phyloP scores from a whole-genome alignment of 139 green algal genomes.

The Auxenochlorella pyrenoidosa region DNA sequence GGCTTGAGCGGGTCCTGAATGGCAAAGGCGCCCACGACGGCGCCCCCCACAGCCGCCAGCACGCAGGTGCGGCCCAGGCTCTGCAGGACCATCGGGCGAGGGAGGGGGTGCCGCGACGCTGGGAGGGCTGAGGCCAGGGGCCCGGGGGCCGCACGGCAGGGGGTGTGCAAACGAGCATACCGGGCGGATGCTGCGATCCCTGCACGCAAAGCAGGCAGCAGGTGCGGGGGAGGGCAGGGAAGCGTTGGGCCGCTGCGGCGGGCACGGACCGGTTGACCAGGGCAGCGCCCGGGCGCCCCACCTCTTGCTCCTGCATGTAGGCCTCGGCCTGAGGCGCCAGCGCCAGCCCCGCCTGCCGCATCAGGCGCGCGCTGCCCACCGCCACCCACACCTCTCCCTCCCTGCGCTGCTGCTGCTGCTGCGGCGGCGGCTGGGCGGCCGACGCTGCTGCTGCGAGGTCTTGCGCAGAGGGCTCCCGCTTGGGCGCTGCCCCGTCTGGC shows the following conservation, averaged over 20 bases:
- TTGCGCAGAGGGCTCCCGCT: background rate
- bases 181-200: too few relatives aligned
- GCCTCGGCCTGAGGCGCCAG: conserved; percentile 59
- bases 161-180: background rate
- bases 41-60: conserved; percentile 65
- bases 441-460: background rate
- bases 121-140: background rate
- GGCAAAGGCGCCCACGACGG: conserved; percentile 64
- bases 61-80: conserved; percentile 72
- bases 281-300: background rate
- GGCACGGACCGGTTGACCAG: too few relatives aligned
- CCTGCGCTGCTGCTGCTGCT: background rate
- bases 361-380: conserved; percentile 81
- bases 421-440: background rate
- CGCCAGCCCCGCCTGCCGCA: conserved; percentile 63
- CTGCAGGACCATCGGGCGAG: background rate
- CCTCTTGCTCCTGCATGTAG: conserved; percentile 63
- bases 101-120: too few relatives aligned
- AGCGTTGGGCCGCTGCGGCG: too few relatives aligned
- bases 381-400: conserved; percentile 50
- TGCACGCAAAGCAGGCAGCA: too few relatives aligned
- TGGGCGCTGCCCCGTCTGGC: background rate
- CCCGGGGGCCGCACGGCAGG: too few relatives aligned
- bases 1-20: conserved; percentile 91
- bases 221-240: background rate